phyloP scores from a whole-genome alignment of 2,329 filamentous ascomycete species.

The Fusarium sp. region DNA sequence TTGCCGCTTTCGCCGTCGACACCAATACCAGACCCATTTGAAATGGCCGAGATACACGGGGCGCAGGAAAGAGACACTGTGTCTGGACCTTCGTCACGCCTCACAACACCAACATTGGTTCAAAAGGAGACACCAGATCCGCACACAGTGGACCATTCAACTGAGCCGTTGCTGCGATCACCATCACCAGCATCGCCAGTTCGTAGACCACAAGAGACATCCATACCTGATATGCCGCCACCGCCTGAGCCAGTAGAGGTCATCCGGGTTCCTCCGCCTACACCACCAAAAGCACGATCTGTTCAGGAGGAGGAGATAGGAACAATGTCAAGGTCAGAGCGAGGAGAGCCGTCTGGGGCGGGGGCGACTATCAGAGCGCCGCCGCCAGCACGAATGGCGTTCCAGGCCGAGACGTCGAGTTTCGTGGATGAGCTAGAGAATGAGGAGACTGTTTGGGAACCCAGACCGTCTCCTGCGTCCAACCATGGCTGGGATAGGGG shows the following conservation, averaged over 20 bases:
- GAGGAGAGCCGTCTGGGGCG: constrained; percentile 6
- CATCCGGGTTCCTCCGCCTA: constrained; percentile 25
- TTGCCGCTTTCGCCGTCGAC: neutral
- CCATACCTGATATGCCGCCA: constrained; percentile 19
- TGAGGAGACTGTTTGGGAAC: constrained; percentile 17
- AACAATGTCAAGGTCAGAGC: constrained; percentile 16
- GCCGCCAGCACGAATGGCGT: constrained; percentile 11
- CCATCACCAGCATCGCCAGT: constrained; percentile 18
- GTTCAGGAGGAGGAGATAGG: neutral
- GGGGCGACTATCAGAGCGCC: neutral
- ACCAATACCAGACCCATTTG: neutral
- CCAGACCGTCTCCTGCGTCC: constrained; percentile 15
- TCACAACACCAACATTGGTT: neutral
- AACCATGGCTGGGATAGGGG: constrained; percentile 7
- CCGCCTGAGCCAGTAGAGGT: constrained; percentile 28
- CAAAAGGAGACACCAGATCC: neutral
- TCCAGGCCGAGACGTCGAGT: constrained; percentile 9
- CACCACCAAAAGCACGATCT: constrained; percentile 30
- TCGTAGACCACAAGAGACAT: constrained; percentile 13
- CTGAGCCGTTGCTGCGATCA: neutral
- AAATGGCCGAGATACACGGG: neutral
- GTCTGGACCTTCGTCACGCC: neutral
- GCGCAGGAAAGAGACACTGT: neutral
- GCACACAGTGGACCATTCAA: neutral
- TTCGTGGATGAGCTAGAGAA: constrained; percentile 9